phyloP scores from a whole-genome alignment of 176 grass and related monocot genomes.

The Paspalum notatum region DNA sequence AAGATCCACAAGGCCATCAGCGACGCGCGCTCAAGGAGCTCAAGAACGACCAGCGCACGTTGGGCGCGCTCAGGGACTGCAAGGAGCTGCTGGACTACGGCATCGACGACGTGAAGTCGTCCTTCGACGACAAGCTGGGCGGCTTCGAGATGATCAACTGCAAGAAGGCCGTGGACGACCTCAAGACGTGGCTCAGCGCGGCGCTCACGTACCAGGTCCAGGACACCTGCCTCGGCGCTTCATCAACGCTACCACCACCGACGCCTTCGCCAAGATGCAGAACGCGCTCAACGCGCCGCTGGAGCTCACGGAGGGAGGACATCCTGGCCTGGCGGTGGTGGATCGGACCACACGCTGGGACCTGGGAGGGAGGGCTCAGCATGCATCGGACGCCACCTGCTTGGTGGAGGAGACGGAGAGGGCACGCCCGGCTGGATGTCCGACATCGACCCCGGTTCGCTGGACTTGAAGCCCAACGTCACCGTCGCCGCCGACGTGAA shows the following conservation, averaged over 20 bases:
- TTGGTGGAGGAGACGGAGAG: conserved; percentile 24
- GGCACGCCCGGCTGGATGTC: conserved; percentile 35
- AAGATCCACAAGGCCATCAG: conserved; percentile 59
- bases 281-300: conserved; percentile 61
- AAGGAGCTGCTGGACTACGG: conserved; percentile 81
- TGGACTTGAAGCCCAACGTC: conserved; percentile 55
- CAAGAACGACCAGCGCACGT: conserved; percentile 66
- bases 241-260: conserved; percentile 58
- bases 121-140: conserved; percentile 63
- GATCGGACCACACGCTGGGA: conserved; percentile 54
- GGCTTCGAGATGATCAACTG: conserved; percentile 70
- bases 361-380: conserved; percentile 44
- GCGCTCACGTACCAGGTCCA: conserved; percentile 84
- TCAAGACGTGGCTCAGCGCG: conserved; percentile 79
- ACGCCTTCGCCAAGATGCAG: conserved; percentile 66
- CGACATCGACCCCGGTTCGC: not conserved
- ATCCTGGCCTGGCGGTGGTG: conserved; percentile 68
- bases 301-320: conserved; percentile 77
- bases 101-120: conserved; percentile 62
- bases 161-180: conserved; percentile 64
- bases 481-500: conserved; percentile 59
- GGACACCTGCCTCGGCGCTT: conserved; percentile 83
- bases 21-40: conserved; percentile 60
- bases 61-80: conserved; percentile 69
- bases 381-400: conserved; percentile 46